phyloP scores from a whole-genome alignment of 2,329 filamentous ascomycete genomes.

The Stromatinia cepivora region DNA sequence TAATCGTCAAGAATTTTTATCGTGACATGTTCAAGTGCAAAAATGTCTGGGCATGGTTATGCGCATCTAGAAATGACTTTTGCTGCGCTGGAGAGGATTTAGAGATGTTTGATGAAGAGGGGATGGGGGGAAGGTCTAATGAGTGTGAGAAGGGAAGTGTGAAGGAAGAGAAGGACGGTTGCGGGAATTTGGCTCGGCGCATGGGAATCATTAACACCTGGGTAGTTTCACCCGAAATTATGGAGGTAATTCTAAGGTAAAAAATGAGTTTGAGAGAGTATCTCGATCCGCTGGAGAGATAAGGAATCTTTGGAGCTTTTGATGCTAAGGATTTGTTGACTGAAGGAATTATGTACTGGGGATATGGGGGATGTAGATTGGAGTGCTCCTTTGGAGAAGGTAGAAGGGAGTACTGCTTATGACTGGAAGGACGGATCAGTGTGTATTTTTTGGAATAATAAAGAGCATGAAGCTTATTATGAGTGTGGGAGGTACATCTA shows the following conservation, averaged over 20 bases:
- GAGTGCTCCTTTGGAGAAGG: conserved; percentile 55
- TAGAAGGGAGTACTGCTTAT: conserved; percentile 64
- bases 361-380: conserved; percentile 45
- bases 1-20: conserved; percentile 45
- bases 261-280: conserved; percentile 44
- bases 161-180: conserved; percentile 41
- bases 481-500: neutral
- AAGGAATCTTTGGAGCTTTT: conserved; percentile 44
- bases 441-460: conserved; percentile 47
- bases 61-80: conserved; percentile 51
- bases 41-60: conserved; percentile 49
- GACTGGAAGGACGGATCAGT: conserved; percentile 63
- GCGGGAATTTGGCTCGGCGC: conserved; percentile 48
- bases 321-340: conserved; percentile 45
- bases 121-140: conserved; percentile 33
- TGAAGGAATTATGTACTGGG: conserved; percentile 46
- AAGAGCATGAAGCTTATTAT: conserved; percentile 38
- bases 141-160: conserved; percentile 24
- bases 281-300: conserved; percentile 38
- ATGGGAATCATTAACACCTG: conserved; percentile 49
- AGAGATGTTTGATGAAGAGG: conserved; percentile 44
- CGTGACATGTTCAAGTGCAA: conserved; percentile 49
- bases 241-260: conserved; percentile 42
- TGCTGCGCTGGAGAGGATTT: conserved; percentile 44
- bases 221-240: conserved; percentile 48